Conservation (phyloP, 2,329 filamentous ascomycete genomes). For the Eutypa lata region DNA sequence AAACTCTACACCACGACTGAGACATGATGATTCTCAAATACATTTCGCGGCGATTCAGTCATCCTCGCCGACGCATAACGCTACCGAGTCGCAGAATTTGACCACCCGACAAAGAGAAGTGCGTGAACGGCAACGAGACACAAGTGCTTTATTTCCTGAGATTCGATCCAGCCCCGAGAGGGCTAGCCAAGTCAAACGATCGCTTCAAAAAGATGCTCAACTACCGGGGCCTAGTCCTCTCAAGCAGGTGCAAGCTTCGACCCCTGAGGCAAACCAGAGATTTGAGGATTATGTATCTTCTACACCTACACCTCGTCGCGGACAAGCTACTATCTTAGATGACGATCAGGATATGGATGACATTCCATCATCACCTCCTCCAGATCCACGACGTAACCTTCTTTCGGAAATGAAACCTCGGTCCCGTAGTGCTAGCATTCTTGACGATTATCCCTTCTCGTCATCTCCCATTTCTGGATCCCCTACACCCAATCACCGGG, state of each 20-base stretch:
- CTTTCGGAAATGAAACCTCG: slow-evolving; percentile 50
- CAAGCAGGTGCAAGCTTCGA: slow-evolving; percentile 29
- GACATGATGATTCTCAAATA: slow-evolving; percentile 81
- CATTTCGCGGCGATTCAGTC: slow-evolving; percentile 69
- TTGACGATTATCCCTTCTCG: slow-evolving; percentile 51
- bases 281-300: slow-evolving; percentile 55
- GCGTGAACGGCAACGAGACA: slow-evolving; percentile 67
- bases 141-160: slow-evolving; percentile 64
- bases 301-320: slow-evolving; percentile 59
- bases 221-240: slow-evolving; percentile 1
- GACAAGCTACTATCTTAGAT: slow-evolving; percentile 45
- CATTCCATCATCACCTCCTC: slow-evolving; percentile 59
- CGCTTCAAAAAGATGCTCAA: slow-evolving; percentile 2
- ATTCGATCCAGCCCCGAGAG: slow-evolving; percentile 52
- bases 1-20: slow-evolving; percentile 52
- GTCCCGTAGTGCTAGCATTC: slow-evolving; percentile 37
- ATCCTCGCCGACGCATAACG: slow-evolving; percentile 45
- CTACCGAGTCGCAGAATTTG: slow-evolving; percentile 66
- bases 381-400: slow-evolving; percentile 50
- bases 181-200: slow-evolving; percentile 12
- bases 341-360: slow-evolving; percentile 46
- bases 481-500: slow-evolving; percentile 36
- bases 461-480: slow-evolving; percentile 55
- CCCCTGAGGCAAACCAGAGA: slow-evolving; percentile 42
- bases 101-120: slow-evolving; percentile 80